Evolutionary conservation across 2,329 filamentous ascomycete genomes (phyloP).

Genomic region (Calonectria naviculata): DNA sequence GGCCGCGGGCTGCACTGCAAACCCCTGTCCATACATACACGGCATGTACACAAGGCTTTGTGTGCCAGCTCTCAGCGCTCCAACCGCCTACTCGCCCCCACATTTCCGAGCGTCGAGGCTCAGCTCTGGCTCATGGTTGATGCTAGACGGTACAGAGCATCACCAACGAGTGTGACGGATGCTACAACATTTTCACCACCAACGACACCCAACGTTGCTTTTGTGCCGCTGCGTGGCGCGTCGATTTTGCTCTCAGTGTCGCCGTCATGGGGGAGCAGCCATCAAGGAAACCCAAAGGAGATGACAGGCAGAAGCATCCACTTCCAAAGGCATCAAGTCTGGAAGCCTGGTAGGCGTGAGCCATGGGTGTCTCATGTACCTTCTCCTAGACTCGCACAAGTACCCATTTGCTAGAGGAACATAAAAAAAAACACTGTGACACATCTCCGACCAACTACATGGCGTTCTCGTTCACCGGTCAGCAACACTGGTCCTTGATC

Average conservation of each 20-base stretch:
- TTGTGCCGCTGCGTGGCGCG: slow-evolving; percentile 11
- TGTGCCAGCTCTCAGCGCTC: slow-evolving; percentile 3
- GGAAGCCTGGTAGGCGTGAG: not conserved
- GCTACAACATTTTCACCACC: not conserved
- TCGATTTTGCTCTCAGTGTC: not conserved
- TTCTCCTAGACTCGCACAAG: not conserved
- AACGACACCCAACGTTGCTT: slow-evolving; percentile 3
- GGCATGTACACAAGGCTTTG: slow-evolving; percentile 15
- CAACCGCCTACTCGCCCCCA: slow-evolving; percentile 10
- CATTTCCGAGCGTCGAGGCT: slow-evolving; percentile 13
- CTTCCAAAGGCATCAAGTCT: not conserved
- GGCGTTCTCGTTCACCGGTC: slow-evolving; percentile 6
- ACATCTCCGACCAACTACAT: slow-evolving; percentile 6
- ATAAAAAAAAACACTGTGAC: slow-evolving; percentile 11
- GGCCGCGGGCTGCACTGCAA: slow-evolving; percentile 29
- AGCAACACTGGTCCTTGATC: slow-evolving; percentile 31
- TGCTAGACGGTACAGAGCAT: slow-evolving; percentile 6
- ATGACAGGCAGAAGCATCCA: slow-evolving; percentile 4
- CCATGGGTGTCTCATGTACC: not conserved
- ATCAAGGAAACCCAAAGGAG: not conserved
- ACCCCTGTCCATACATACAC: slow-evolving; percentile 26
- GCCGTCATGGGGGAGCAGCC: not conserved
- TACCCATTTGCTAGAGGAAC: not conserved
- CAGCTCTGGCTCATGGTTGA: slow-evolving; percentile 2
- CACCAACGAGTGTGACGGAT: slow-evolving; percentile 10